Evolutionary conservation across 495 filamentous ascomycete species (phyloP).

Genomic region (Annulohypoxylon stygium): DNA sequence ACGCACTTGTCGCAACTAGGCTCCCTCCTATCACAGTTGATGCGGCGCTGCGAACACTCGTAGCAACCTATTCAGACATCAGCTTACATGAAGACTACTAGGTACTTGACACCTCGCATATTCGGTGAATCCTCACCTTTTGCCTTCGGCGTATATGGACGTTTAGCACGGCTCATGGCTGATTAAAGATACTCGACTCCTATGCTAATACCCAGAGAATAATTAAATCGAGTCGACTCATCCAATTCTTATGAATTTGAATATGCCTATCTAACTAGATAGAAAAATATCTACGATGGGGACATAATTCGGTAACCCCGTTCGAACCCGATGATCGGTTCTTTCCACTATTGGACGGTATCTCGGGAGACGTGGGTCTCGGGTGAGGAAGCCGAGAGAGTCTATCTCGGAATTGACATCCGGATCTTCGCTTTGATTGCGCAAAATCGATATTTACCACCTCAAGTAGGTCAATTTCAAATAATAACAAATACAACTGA

Average conservation of each 20-base stretch:
- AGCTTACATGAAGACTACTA: neutral
- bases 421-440: neutral
- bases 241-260: neutral
- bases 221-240: neutral
- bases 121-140: neutral
- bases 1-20: constrained; percentile 16
- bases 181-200: neutral
- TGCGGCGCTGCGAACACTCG: constrained; percentile 14
- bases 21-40: constrained; percentile 14
- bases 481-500: neutral
- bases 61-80: constrained; percentile 6
- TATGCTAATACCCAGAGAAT: neutral
- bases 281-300: neutral
- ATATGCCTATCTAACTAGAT: neutral
- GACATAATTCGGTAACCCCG: neutral
- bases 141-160: constrained; percentile 4
- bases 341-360: neutral
- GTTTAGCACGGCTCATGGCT: constrained; percentile 14
- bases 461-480: neutral
- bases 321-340: neutral
- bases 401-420: neutral
- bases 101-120: too few species aligned
- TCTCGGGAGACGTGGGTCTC: neutral
- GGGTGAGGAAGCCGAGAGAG: constrained; percentile 1
- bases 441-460: neutral